phyloP scores from a whole-genome alignment of 23 red algal genomes.

The Gracilaria caudata region DNA sequence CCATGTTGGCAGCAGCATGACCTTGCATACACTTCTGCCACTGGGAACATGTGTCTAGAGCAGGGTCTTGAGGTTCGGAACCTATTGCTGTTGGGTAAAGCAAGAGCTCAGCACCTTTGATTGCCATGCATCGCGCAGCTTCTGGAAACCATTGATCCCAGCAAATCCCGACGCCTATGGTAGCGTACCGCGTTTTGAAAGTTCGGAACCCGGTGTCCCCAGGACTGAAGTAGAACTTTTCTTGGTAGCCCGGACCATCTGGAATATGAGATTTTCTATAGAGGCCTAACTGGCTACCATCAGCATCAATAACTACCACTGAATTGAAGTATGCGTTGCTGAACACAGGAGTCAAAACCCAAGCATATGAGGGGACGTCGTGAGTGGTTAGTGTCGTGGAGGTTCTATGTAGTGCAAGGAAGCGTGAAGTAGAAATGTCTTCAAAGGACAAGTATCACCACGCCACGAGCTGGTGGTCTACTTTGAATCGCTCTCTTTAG shows the following conservation, averaged over 20 bases:
- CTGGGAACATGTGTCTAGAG: slow-evolving; percentile 82
- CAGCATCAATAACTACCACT: slow-evolving; percentile 81
- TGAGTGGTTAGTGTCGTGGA: slow-evolving; percentile 3
- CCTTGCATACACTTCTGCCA: slow-evolving; percentile 91
- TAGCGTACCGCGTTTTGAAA: slow-evolving; percentile 64
- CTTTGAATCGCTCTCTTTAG: not conserved
- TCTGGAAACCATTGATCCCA: slow-evolving; percentile 99
- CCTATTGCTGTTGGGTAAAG: slow-evolving; percentile 96
- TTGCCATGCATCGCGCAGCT: slow-evolving; percentile 83
- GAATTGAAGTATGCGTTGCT: slow-evolving; percentile 92
- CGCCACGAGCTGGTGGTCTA: not conserved
- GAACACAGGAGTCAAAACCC: not conserved
- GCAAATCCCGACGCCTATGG: slow-evolving; percentile 87
- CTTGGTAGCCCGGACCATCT: slow-evolving; percentile 92
- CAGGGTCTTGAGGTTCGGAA: slow-evolving; percentile 88
- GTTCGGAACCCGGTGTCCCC: slow-evolving; percentile 89
- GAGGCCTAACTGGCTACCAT: slow-evolving; percentile 66
- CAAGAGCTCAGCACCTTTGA: slow-evolving; percentile 87
- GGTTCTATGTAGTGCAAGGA: not conserved
- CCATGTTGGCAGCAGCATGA: slow-evolving; percentile 93
- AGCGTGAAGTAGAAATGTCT: not conserved
- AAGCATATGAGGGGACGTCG: not conserved
- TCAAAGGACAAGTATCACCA: too few species aligned
- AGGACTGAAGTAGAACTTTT: slow-evolving; percentile 95
- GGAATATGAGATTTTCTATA: slow-evolving; percentile 97